Base-by-base conservation (phyloP, 106 monocot genomes). In the Iris macrosiphon region DNA sequence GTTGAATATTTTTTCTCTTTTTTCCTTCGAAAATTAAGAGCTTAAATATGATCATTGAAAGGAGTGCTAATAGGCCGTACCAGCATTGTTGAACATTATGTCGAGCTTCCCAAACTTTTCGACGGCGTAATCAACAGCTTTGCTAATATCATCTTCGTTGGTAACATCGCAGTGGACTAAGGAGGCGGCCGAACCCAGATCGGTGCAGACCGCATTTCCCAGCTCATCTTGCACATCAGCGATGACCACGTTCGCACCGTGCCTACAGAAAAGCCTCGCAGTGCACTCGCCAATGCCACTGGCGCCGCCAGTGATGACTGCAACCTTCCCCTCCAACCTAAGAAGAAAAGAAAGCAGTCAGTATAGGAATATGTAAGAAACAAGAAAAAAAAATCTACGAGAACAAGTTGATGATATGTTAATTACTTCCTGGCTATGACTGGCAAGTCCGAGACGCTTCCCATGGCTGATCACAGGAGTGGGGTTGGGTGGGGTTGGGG, bases 281-380 rank as follows among this genome's bases (percentile, higher is more conserved):
- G 78, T 76, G 68, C 64, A 61, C 52, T 72, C 68, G 0, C 84
- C 84, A 15, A 85, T 75, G 19, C 84, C 84, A 9, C 68, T 61
- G 14, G 83, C 70, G 12, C 84, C 84, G 0, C 84, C 84, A 7
- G 84, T 85, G 22, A 85, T 64, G 19, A 85, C 26, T 3, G 84
- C 84, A 4, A 85, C 84, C 75, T 85, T 75, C 11, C 84, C 84
- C 12, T 61, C 75, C 30, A 85, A 24, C 64, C 79, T 79, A n/a
- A n/a, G n/a, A n/a, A n/a, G n/a, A n/a, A n/a, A n/a, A n/a, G n/a
- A n/a, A n/a, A n/a, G n/a, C n/a, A n/a, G n/a, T n/a, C n/a, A n/a
- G n/a, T n/a, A n/a, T n/a, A n/a, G n/a, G n/a, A n/a, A n/a, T n/a
- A n/a, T n/a, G n/a, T n/a, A n/a, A n/a, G n/a, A n/a, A n/a, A n/a